Percentiles rank a stretch among this genome's conserved stretches.
Conservation (phyloP, 164 flowering plant genomes). For the Akebia trifoliata region DNA sequence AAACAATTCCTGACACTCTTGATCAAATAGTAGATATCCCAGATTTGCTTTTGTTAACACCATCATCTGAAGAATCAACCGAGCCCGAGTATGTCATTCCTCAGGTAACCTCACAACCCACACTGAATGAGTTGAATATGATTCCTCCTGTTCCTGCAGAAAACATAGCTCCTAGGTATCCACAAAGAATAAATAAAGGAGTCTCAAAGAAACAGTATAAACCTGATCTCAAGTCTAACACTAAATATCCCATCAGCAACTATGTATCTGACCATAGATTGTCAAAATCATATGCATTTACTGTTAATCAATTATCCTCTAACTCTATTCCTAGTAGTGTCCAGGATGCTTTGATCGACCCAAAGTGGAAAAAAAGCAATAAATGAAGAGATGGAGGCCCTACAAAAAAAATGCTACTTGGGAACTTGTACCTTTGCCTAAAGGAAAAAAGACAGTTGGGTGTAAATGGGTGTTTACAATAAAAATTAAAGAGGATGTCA, state of each 20-base stretch:
- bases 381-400: too few relatives aligned
- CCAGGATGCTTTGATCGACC: constrained; percentile 2
- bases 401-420: too few relatives aligned
- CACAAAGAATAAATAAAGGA: background rate
- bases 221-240: background rate
- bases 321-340: constrained; percentile 5
- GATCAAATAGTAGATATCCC: background rate
- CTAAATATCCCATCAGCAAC: constrained; percentile 1
- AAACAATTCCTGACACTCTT: background rate
- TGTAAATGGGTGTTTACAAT: too few relatives aligned
- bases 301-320: background rate
- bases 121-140: background rate
- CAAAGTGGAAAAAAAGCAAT: too few relatives aligned
- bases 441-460: too few relatives aligned
- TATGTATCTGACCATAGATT: background rate
- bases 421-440: too few relatives aligned
- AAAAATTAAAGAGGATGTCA: too few relatives aligned
- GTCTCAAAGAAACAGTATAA: constrained; percentile 2
- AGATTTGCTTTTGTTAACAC: constrained; percentile 2
- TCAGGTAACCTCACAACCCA: background rate
- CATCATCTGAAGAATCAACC: background rate
- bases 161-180: background rate
- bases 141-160: too few relatives aligned
- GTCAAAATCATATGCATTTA: constrained; percentile 1
- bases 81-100: background rate